These are phyloP conservation scores for Globisporangium cylindrosporum DNA, from an alignment of 352 stramenopile genomes.

Conservation along the genomic window DNA sequence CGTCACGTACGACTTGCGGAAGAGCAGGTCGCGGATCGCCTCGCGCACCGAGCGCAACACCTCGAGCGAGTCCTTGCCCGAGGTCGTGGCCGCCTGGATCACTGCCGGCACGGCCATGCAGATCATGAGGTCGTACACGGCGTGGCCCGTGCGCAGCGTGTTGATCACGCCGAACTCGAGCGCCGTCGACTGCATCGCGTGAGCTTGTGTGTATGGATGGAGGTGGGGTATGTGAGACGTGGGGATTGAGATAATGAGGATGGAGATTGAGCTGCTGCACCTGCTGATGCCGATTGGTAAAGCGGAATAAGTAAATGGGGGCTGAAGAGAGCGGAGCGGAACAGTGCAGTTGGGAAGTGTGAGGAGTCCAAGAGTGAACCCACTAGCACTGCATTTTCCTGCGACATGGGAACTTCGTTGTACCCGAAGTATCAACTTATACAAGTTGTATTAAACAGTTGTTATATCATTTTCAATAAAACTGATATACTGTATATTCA, in stretches of 20 bases:
- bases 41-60: constrained; percentile 8
- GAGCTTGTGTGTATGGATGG: background rate
- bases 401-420: background rate
- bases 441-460: background rate
- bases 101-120: constrained; percentile 56
- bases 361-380: background rate
- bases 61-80: constrained; percentile 16
- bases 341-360: background rate
- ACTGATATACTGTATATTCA: background rate
- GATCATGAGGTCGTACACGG: constrained; percentile 51
- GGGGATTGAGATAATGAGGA: background rate
- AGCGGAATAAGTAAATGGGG: too few species aligned
- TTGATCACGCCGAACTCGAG: constrained; percentile 54
- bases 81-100: constrained; percentile 36
- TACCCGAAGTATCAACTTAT: background rate
- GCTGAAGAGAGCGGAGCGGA: background rate
- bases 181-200: constrained; percentile 24
- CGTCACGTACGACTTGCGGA: constrained; percentile 24
- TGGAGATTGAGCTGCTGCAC: background rate
- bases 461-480: background rate
- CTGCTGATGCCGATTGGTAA: background rate
- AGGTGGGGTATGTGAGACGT: background rate
- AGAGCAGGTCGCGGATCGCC: constrained; percentile 21
- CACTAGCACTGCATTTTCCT: background rate
- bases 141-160: constrained; percentile 47